phyloP scores from a whole-genome alignment of 2,329 filamentous ascomycete species.

The Fusarium pseudocircinatum region DNA sequence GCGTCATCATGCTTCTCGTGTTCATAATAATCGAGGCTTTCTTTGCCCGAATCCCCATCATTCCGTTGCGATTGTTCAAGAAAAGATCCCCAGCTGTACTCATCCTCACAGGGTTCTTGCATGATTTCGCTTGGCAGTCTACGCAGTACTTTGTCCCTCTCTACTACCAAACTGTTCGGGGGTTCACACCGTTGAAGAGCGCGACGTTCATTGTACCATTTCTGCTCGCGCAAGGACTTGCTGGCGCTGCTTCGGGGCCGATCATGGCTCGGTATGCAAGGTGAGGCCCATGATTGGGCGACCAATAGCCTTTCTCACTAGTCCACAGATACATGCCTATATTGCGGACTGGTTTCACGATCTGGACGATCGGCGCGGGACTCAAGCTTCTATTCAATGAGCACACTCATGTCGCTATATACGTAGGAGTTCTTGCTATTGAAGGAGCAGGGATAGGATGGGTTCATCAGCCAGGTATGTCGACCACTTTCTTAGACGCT shows the following conservation, averaged over 20 bases:
- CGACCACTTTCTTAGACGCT: rapidly evolving
- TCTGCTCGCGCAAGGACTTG: neutral
- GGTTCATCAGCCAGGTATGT: slow-evolving; percentile 4
- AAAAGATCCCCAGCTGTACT: neutral
- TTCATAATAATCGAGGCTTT: slow-evolving; percentile 78
- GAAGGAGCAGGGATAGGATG: slow-evolving; percentile 1
- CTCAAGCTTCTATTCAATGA: neutral
- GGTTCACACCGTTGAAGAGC: neutral
- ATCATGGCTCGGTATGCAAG: neutral
- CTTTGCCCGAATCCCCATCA: slow-evolving; percentile 77
- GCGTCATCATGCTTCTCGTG: slow-evolving; percentile 64
- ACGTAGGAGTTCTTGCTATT: neutral
- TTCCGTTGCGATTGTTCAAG: slow-evolving; percentile 57
- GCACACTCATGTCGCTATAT: neutral
- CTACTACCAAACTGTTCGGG: neutral
- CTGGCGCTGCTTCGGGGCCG: neutral
- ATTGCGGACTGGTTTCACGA: neutral
- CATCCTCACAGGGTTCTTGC: neutral
- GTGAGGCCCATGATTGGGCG: rapidly evolving
- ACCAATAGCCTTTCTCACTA: rapidly evolving
- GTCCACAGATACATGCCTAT: neutral
- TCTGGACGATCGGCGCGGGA: neutral
- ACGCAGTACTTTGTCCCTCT: neutral
- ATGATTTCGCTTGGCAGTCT: slow-evolving; percentile 11
- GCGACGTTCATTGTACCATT: neutral